Percentiles rank a stretch among this genome's conserved stretches.
Conservation (phyloP, 331 rosid species). For the Pyracantha coccinea region DNA sequence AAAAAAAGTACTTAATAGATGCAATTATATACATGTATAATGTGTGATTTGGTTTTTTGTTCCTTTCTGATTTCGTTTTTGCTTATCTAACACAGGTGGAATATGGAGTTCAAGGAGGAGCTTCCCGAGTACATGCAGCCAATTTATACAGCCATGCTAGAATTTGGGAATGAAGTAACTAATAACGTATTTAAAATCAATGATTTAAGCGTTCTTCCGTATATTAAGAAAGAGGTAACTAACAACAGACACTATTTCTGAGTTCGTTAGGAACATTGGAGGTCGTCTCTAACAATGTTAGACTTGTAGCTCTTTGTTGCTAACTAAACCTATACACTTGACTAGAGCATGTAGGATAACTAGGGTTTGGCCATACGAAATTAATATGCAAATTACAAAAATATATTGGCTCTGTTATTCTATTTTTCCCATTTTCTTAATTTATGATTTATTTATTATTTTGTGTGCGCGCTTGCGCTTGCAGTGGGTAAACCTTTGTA, state of each 20-base stretch:
- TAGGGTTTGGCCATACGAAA: no score
- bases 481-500: slow-evolving; percentile 34
- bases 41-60: no score
- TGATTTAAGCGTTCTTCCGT: not conserved
- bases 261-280: no score
- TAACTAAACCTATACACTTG: no score
- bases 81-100: slow-evolving; percentile 11
- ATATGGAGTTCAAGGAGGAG: slow-evolving; percentile 1
- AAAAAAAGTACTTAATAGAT: no score
- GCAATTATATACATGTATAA: no score
- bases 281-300: no score
- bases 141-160: slow-evolving; percentile 13
- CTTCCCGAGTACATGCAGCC: slow-evolving; percentile 30
- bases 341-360: no score
- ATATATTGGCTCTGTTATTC: no score
- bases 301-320: no score
- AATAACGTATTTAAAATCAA: not conserved
- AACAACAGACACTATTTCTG: not conserved
- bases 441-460: not conserved
- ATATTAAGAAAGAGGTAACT: slow-evolving; percentile 13
- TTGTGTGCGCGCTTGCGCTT: not conserved
- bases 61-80: not conserved
- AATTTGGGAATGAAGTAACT: slow-evolving; percentile 14
- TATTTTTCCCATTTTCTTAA: not conserved
- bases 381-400: no score